Evolutionary conservation across 257 asterid species (phyloP).

Genomic region (Paraleonurus japonicus): DNA sequence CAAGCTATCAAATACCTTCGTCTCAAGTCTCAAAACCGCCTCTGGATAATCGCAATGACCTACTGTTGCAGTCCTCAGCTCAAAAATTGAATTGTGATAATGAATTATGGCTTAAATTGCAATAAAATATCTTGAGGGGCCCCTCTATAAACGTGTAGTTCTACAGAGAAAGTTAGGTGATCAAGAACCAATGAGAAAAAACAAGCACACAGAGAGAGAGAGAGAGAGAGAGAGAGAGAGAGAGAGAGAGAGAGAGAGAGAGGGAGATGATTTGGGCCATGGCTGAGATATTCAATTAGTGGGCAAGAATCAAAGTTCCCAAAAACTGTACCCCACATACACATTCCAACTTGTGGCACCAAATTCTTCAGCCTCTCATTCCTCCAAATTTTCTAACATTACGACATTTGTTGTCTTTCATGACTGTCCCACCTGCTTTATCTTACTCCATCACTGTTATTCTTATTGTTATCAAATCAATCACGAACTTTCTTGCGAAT

Average conservation of each 20-base stretch:
- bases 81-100: background rate
- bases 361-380: slow-evolving; percentile 14
- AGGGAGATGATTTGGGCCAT: slow-evolving; percentile 31
- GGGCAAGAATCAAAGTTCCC: slow-evolving; percentile 34
- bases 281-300: slow-evolving; percentile 36
- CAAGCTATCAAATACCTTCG: background rate
- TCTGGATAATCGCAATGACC: background rate
- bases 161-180: background rate
- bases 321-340: slow-evolving; percentile 31
- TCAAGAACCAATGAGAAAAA: background rate
- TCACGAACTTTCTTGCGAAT: background rate
- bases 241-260: background rate
- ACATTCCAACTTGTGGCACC: slow-evolving; percentile 45
- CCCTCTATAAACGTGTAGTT: background rate
- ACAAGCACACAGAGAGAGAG: too few species aligned
- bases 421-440: slow-evolving; percentile 10
- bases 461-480: slow-evolving; percentile 16
- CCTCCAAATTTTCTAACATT: background rate
- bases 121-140: background rate
- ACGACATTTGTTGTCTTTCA: slow-evolving; percentile 4
- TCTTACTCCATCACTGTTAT: slow-evolving; percentile 18
- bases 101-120: background rate
- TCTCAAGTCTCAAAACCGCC: background rate
- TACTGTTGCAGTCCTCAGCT: background rate
- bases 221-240: background rate